Conservation (phyloP, 257 asterid genomes). For the Ocimum tenuiflorum region DNA sequence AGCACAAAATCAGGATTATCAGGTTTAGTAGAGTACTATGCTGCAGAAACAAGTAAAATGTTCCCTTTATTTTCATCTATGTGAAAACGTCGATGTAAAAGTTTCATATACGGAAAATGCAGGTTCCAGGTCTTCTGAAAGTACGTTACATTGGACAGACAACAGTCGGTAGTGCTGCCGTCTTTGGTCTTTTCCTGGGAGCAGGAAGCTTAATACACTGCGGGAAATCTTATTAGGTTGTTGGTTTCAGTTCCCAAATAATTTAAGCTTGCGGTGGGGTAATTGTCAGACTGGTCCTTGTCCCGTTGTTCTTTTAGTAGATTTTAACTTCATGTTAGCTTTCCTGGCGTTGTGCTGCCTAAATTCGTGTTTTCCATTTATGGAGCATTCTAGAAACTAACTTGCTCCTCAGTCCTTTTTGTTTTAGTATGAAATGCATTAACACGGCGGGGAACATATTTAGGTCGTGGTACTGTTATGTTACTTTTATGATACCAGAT, state of each 20-base stretch:
- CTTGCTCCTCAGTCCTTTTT: background rate
- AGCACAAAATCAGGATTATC: too few relatives aligned
- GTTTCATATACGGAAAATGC: slow-evolving; percentile 21
- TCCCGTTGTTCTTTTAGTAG: background rate
- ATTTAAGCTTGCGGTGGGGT: slow-evolving; percentile 10
- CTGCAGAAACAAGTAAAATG: background rate
- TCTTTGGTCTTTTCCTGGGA: slow-evolving; percentile 81
- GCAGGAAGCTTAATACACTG: slow-evolving; percentile 92
- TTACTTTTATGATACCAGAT: background rate
- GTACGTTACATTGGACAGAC: slow-evolving; percentile 79
- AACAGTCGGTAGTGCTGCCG: slow-evolving; percentile 75
- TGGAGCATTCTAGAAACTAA: background rate
- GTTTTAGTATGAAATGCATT: background rate
- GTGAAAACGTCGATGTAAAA: background rate
- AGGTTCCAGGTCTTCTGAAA: slow-evolving; percentile 78
- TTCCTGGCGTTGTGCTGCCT: background rate
- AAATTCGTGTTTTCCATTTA: background rate
- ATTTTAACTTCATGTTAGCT: background rate
- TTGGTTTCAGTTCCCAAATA: background rate
- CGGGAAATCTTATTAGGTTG: slow-evolving; percentile 54
- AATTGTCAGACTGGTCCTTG: background rate
- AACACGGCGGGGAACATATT: too few relatives aligned
- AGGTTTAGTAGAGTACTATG: background rate
- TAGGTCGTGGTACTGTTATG: background rate
- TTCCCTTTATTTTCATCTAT: background rate